These are phyloP conservation scores for Acrasis kona DNA, from an alignment of 78 protist genomes.

Conservation along the genomic window DNA sequence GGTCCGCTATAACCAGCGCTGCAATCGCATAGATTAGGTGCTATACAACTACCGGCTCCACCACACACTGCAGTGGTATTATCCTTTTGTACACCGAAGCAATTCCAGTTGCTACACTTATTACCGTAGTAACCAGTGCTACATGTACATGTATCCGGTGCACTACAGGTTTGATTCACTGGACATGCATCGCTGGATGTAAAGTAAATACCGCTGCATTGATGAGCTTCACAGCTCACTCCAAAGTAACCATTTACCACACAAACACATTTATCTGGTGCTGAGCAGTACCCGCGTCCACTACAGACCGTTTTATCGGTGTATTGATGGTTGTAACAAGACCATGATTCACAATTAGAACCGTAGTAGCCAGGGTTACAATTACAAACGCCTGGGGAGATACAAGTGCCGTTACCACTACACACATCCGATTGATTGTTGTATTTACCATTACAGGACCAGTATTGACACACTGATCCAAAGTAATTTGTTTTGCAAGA, in stretches of 20 bases:
- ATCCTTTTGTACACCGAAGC: not conserved
- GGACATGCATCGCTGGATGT: no score
- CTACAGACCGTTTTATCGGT: not conserved
- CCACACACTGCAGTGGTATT: not conserved
- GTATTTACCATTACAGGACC: not conserved
- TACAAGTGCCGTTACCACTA: not conserved
- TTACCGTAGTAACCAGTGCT: no score
- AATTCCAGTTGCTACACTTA: not conserved
- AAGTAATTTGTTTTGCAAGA: not conserved
- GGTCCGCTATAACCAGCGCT: not conserved
- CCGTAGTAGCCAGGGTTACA: not conserved
- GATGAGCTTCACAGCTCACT: no score
- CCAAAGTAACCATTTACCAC: not conserved
- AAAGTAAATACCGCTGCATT: no score
- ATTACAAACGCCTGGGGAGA: not conserved
- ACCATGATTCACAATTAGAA: not conserved
- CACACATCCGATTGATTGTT: not conserved
- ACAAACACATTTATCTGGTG: not conserved
- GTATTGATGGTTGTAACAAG: no score
- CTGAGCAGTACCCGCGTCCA: not conserved
- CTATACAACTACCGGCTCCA: not conserved
- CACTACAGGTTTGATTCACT: no score
- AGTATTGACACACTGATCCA: not conserved
- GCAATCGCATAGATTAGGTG: not conserved
- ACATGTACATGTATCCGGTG: no score